Conservation (phyloP, 768 basidiomycete genomes). For the Xerocomellus intermedius region DNA sequence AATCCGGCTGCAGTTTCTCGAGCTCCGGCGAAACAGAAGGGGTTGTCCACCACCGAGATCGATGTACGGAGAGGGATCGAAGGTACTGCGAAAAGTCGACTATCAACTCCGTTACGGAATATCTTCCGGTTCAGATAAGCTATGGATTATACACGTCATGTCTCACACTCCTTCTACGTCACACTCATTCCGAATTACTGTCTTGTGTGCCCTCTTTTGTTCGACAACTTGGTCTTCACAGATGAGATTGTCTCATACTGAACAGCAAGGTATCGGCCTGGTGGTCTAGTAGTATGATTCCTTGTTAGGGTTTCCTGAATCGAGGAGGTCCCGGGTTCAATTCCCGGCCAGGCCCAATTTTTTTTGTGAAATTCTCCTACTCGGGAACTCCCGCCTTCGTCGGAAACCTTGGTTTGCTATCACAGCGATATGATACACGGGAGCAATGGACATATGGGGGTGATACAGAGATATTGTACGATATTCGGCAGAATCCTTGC, state of each 20-base stretch:
- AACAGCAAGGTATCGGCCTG: conserved; percentile 35
- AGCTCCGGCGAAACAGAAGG: conserved; percentile 17
- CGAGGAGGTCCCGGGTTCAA: conserved; percentile 64
- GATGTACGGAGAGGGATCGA: conserved; percentile 27
- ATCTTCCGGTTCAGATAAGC: conserved; percentile 32
- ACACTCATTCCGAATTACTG: conserved; percentile 8
- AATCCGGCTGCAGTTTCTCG: background rate
- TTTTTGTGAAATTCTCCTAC: too few species aligned
- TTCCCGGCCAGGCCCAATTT: conserved; percentile 50
- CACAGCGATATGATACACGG: too few species aligned
- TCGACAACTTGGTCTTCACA: background rate
- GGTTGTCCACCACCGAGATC: conserved; percentile 6
- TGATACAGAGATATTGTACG: too few species aligned
- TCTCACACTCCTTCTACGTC: conserved; percentile 9
- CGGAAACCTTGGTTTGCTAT: too few species aligned
- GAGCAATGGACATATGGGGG: too few species aligned
- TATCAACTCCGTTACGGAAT: conserved; percentile 30
- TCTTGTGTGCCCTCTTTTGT: background rate
- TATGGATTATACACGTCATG: background rate
- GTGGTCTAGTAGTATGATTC: conserved; percentile 69
- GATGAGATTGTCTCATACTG: background rate
- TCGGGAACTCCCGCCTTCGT: too few species aligned
- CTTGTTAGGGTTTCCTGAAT: conserved; percentile 50
- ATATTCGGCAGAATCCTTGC: too few species aligned
- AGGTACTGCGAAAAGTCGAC: conserved; percentile 24